Base-by-base conservation (phyloP, 2,329 filamentous ascomycete species). In the Penicillium sp. region DNA sequence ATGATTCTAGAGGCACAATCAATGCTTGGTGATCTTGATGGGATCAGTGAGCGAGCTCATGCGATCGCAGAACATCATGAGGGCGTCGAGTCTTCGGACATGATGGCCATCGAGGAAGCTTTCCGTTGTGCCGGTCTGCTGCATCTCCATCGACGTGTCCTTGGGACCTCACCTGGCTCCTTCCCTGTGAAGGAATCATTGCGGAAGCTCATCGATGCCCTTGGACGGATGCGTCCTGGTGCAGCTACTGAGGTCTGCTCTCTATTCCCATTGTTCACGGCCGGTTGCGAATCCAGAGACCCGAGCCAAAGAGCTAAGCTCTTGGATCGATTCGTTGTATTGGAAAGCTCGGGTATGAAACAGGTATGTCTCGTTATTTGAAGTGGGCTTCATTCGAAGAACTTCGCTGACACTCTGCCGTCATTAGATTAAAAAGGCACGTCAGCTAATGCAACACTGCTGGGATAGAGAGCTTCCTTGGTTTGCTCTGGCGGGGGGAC, bases 261-360 rank as follows among this genome's bases (percentile, higher is more conserved):
- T 16, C 70, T 94, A 36, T 92, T 94, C 60, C 90, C 90, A 0
- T 85, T 94, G 74, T 94, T 94, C 70, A 89, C 88, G 1, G 90
- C 90, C 1, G 90, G 90, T 0, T 92, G 89, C 61, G 88, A 94
- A 69, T 84, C 85, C 1, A 75, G 75, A 51, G 81, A 85, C 45
- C 65, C 76, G 32, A 72, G 71, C 2, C 82, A 87, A 61, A 78
- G 85, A 46, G 74, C 75, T 23, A 79, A 83, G 64, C 83, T 93
- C 35, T 75, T 89, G 64, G 81, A 84, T 61, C 78, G 89, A 44
- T 78, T 94, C 66, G 78, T 79, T 67, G 80, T 80, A 16, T 82
- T 90, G 1, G 89, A 93, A 73, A 83, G 81, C 5, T 86, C 86
- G 59, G 90, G 89, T 4, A 86, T 93, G 83, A 87, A 84, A 57